Conservation (phyloP, 2,329 filamentous ascomycete species). For the Fusarium sp. region DNA sequence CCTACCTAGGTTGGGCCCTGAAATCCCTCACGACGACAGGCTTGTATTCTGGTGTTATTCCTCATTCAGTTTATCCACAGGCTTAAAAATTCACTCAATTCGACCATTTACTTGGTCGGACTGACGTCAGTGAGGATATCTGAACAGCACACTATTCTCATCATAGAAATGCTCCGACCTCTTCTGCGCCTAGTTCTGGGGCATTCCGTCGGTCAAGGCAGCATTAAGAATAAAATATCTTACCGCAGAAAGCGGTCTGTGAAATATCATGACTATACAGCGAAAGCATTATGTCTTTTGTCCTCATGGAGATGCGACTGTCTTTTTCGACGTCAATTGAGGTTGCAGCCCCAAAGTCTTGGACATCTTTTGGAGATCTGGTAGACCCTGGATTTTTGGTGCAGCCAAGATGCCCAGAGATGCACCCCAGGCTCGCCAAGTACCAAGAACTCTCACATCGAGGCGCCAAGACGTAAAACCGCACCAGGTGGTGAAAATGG, state of each 20-base stretch:
- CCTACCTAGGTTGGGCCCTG: not conserved
- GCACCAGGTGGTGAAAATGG: slow-evolving; percentile 45
- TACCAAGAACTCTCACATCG: slow-evolving; percentile 34
- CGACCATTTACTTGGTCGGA: not conserved
- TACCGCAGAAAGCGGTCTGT: slow-evolving; percentile 11
- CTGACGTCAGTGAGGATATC: slow-evolving; percentile 24
- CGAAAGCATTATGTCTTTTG: not conserved
- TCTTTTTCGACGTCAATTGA: not conserved
- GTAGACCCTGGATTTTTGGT: slow-evolving; percentile 24
- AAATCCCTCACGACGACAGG: not conserved
- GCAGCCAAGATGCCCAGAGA: slow-evolving; percentile 45
- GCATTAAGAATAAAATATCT: not conserved
- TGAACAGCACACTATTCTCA: slow-evolving; percentile 5
- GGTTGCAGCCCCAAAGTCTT: slow-evolving; percentile 33
- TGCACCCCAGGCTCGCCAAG: slow-evolving; percentile 44
- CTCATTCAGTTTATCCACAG: not conserved
- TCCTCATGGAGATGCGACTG: not conserved
- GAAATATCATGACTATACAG: not conserved
- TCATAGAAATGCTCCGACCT: slow-evolving; percentile 4
- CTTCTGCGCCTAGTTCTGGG: not conserved
- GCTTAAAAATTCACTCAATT: not conserved
- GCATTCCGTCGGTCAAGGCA: not conserved
- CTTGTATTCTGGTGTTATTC: not conserved
- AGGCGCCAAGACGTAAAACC: slow-evolving; percentile 42
- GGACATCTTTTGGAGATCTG: slow-evolving; percentile 46